phyloP scores from a whole-genome alignment of 495 filamentous ascomycete species.

The Amphirosellinia nigrospora region DNA sequence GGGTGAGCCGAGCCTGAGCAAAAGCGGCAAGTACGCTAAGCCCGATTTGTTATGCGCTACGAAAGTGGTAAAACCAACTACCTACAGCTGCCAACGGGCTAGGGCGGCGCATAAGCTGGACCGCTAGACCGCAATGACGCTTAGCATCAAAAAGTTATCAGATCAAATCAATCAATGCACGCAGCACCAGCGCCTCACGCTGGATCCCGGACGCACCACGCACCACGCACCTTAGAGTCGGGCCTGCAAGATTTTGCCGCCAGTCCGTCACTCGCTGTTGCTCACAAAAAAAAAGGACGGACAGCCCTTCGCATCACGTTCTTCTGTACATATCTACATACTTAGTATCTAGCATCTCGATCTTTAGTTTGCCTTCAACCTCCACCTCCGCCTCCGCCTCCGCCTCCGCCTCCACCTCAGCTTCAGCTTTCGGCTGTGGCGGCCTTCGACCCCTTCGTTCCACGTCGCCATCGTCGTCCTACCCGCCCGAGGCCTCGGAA shows the following conservation, averaged over 20 bases:
- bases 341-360: too few species aligned
- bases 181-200: conserved; percentile 9
- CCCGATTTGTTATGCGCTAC: not conserved
- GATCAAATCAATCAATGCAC: conserved; percentile 25
- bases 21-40: not conserved
- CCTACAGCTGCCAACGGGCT: conserved; percentile 3
- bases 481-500: not conserved
- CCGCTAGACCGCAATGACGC: conserved; percentile 6
- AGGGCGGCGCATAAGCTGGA: not conserved
- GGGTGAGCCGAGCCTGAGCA: not conserved
- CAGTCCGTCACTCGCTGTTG: conserved; percentile 7
- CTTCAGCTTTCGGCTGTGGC: not conserved
- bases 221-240: not conserved
- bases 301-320: not conserved
- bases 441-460: not conserved
- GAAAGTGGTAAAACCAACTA: not conserved
- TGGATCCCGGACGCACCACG: conserved; percentile 10
- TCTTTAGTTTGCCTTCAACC: too few species aligned
- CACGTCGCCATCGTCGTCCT: not conserved
- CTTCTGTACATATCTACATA: not conserved
- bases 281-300: not conserved
- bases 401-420: too few species aligned
- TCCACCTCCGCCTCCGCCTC: too few species aligned
- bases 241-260: conserved; percentile 20
- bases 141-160: conserved; percentile 27